Evolutionary conservation across 768 basidiomycete species (phyloP).

Genomic region (Mycena albidolilacea): DNA sequence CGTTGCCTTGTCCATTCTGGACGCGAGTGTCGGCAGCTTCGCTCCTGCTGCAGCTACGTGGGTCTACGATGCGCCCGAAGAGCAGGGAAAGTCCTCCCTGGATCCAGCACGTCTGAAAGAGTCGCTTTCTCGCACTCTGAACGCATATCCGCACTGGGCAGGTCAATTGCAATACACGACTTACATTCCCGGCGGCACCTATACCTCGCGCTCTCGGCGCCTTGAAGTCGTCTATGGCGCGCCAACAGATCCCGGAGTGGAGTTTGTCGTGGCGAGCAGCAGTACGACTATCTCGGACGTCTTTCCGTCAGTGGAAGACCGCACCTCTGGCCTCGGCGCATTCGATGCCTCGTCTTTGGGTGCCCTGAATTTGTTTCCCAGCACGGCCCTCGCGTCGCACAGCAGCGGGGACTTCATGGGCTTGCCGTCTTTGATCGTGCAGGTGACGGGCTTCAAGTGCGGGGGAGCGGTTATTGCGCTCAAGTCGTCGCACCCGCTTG

Average conservation of each 20-base stretch:
- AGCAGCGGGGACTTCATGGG: constrained; percentile 41
- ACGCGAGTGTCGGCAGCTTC: constrained; percentile 46
- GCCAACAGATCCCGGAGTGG: constrained; percentile 48
- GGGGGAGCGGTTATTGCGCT: constrained; percentile 48
- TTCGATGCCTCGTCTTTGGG: constrained; percentile 35
- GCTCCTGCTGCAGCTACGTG: constrained; percentile 46
- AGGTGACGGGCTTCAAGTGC: constrained; percentile 51
- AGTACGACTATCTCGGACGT: neutral
- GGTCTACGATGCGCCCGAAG: constrained; percentile 41
- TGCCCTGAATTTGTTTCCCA: constrained; percentile 37
- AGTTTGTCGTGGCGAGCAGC: constrained; percentile 44
- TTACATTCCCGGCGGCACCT: constrained; percentile 37
- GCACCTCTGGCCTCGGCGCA: constrained; percentile 34
- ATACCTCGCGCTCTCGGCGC: constrained; percentile 48
- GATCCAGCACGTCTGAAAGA: constrained; percentile 32
- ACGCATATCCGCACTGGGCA: constrained; percentile 50
- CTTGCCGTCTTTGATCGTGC: constrained; percentile 51
- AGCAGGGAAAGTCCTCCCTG: constrained; percentile 25
- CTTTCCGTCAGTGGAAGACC: constrained; percentile 33
- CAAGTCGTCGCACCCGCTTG: constrained; percentile 52
- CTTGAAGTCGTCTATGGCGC: constrained; percentile 45
- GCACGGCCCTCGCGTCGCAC: constrained; percentile 44
- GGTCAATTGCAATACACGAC: constrained; percentile 47
- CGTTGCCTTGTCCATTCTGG: constrained; percentile 48
- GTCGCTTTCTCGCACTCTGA: constrained; percentile 41